A percentile compares a stretch with the other conserved stretches of the same genome.
These are phyloP conservation scores for Nakazawaea wyomingensis DNA, from an alignment of 805 yeast species.

Conservation along the genomic window DNA sequence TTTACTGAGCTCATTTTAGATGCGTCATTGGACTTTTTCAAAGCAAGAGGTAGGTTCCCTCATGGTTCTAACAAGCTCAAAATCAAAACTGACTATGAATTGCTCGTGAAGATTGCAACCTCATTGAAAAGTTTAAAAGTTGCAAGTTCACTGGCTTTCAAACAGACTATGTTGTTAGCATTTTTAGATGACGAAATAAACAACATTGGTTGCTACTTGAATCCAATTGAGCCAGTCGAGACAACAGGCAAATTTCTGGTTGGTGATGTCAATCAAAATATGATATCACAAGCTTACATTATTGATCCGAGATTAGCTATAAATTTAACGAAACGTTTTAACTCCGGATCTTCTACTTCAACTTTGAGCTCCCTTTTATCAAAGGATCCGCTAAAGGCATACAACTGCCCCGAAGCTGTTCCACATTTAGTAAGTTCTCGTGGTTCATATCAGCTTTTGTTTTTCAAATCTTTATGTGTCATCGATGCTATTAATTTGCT, in stretches of 20 bases:
- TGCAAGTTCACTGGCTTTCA: conserved; percentile 32
- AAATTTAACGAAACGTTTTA: conserved; percentile 57
- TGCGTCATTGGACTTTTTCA: conserved; percentile 79
- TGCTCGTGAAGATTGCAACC: conserved; percentile 37
- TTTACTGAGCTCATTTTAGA: conserved; percentile 52
- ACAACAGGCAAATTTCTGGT: conserved; percentile 31
- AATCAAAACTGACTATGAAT: conserved; percentile 60
- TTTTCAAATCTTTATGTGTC: conserved; percentile 78
- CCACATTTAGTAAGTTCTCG: conserved; percentile 37
- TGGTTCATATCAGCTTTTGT: conserved; percentile 38
- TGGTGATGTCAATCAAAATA: conserved; percentile 31
- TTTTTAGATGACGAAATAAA: conserved; percentile 75
- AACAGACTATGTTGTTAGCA: conserved; percentile 49
- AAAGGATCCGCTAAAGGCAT: conserved; percentile 54
- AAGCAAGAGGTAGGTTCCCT: conserved; percentile 58
- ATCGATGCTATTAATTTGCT: conserved; percentile 81
- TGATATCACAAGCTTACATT: conserved; percentile 53
- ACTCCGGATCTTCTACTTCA: conserved; percentile 34
- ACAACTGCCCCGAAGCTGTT: conserved; percentile 54
- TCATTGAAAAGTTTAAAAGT: conserved; percentile 19
- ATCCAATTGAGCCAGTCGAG: conserved; percentile 46
- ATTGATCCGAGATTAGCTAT: conserved; percentile 72
- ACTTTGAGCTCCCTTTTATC: conserved; percentile 33
- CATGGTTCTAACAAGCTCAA: conserved; percentile 77
- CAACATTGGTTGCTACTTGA: conserved; percentile 72